Evolutionary conservation across 371 early-diverging fungal species (phyloP).

Genomic region (Mortierella sp.): DNA sequence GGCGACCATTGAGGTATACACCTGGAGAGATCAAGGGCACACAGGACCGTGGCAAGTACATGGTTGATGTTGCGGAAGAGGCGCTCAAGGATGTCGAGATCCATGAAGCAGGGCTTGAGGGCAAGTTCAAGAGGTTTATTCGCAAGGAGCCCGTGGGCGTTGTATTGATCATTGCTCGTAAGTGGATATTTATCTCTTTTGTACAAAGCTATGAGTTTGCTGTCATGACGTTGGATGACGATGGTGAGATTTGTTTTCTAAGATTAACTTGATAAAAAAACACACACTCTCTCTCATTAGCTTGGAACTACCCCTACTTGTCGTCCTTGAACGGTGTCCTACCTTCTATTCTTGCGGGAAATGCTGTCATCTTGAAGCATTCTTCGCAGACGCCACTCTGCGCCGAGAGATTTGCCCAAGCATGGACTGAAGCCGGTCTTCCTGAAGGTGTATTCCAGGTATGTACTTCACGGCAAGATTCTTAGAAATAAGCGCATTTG

Average conservation of each 20-base stretch:
- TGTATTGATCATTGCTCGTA: constrained; percentile 57
- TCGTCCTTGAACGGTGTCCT: constrained; percentile 80
- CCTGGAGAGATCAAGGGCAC: constrained; percentile 82
- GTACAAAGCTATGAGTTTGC: background rate
- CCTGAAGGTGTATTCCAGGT: constrained; percentile 79
- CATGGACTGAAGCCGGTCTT: constrained; percentile 78
- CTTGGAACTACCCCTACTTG: constrained; percentile 80
- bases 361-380: constrained; percentile 85
- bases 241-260: background rate
- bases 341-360: constrained; percentile 85
- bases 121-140: constrained; percentile 71
- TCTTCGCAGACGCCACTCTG: constrained; percentile 87
- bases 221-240: constrained; percentile 16
- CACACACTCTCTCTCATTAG: constrained; percentile 15
- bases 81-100: constrained; percentile 70
- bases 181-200: constrained; percentile 18
- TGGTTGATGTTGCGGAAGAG: constrained; percentile 80
- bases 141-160: constrained; percentile 81
- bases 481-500: constrained; percentile 19
- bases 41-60: constrained; percentile 75
- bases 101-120: constrained; percentile 56
- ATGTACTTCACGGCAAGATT: constrained; percentile 27
- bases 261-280: background rate
- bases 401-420: constrained; percentile 77
- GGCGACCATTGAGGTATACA: constrained; percentile 80